Base-by-base conservation (phyloP, 805 yeast species). In the Myxozyma sirexii region DNA sequence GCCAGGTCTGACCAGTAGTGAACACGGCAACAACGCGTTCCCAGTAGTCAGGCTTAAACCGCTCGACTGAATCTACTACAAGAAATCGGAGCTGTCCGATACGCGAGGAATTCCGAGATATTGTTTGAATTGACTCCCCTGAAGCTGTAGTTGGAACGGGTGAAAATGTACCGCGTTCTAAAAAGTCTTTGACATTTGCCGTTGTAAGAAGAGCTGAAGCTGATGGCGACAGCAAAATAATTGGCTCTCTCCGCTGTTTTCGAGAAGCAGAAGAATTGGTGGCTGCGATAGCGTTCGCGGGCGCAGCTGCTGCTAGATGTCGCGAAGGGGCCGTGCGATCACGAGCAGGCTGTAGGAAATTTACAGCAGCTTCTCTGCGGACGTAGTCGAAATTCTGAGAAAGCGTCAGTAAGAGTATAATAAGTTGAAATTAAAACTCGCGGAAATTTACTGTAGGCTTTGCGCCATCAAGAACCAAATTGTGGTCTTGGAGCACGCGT, bases 1-100 rank as follows among this genome's bases (percentile, higher is more conserved):
- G 99, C 99, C 99, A 94, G 56, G 86, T 80, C 76, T 94, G 99
- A 12, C 99, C 99, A 10, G 97, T 93, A 17, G 97, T 93, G 76
- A 94, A 87, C 39, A 94, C 88, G 0, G 96, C 97, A 50, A 93
- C 89, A 0, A 94, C 97, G 60, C 99, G 82, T 70, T 90, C 96
- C 99, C 99, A 94, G 75, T 94, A 90, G 72, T 94, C 98, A 2
- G 97, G 96, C 72, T 92, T 93, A 75, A 88, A 88, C 75, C 85
- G 82, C 55, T 91, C 96, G 4, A 91, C 90, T 57, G 89, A 88
- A 71, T 90, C 96, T 33, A 92, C 97, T 56, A 94, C 87, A 67
- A 91, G 79, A 68, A 89, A 87, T 46, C 84, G 81, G 53, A 85
- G 78, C 23, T 80, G 82, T 15, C 88, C 67, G 37, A 90, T 76